phyloP scores from a whole-genome alignment of 768 basidiomycete genomes.

The Tulasnella sp. region DNA sequence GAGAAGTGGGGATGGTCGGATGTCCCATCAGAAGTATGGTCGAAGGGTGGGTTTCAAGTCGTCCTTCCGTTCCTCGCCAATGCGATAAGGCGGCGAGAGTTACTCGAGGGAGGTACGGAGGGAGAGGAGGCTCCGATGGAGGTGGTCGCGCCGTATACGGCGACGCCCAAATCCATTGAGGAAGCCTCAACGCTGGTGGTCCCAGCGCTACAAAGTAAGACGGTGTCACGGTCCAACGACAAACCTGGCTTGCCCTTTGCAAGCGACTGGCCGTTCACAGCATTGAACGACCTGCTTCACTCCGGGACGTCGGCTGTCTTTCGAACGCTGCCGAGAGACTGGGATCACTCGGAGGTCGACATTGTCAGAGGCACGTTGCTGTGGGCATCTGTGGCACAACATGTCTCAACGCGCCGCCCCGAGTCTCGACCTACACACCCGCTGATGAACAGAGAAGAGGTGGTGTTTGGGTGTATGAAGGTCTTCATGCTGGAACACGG shows the following conservation, averaged over 20 bases:
- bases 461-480: conserved; percentile 75
- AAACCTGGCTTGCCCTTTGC: conserved; percentile 26
- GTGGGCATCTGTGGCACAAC: conserved; percentile 36
- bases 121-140: conserved; percentile 6
- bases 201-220: conserved; percentile 31
- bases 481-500: conserved; percentile 94
- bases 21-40: conserved; percentile 12
- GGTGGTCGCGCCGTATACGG: conserved; percentile 34
- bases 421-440: conserved; percentile 25
- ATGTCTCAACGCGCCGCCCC: conserved; percentile 30
- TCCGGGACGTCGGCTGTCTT: conserved; percentile 68
- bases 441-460: conserved; percentile 41
- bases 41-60: conserved; percentile 26
- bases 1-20: conserved; percentile 13
- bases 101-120: conserved; percentile 28
- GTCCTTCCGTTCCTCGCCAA: conserved; percentile 52
- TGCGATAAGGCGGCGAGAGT: conserved; percentile 31
- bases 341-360: conserved; percentile 74
- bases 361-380: conserved; percentile 58
- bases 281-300: conserved; percentile 68
- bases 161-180: conserved; percentile 44
- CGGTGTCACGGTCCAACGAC: conserved; percentile 22
- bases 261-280: conserved; percentile 55
- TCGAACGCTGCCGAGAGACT: conserved; percentile 49
- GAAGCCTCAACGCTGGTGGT: conserved; percentile 15